Base-by-base conservation (phyloP, 2,329 filamentous ascomycete genomes). In the Penicillium sp. region DNA sequence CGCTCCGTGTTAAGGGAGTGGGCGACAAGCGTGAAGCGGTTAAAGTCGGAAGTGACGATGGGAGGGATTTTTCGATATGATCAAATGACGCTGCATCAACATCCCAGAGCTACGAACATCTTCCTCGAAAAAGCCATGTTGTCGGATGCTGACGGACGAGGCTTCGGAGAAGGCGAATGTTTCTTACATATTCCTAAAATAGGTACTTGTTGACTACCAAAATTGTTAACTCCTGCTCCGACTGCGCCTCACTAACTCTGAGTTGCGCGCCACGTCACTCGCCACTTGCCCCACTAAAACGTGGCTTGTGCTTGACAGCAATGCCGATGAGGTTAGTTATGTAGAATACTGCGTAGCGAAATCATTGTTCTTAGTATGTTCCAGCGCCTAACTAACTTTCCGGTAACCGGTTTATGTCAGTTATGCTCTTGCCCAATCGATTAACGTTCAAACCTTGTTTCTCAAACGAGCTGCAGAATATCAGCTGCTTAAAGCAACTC, bases 241-340 rank as follows among this genome's bases (percentile, higher is more conserved):
- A 53, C 58, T 65, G 61, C 58, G 59, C 47, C 53, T 53, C 59
- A 60, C 4, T 24, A 6, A 19, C 1, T 26, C 57, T 55, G 44
- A 35, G 40, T 57, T 57, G 54, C 35, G 51, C 59, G 59, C 64
- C 64, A 66, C 64, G 59, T 64, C 63, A 63, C 63, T 63, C 57
- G 64, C 64, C 62, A 64, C 44, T 37, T 26, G 35, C n/a, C 35
- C 63, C 45, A 42, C 58, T 37, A 56, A 59, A 62, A 61, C 30
- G 56, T 62, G 59, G 58, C 59, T 56, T 24, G 56, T 61, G 55
- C 37, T 15, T 30, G 15, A 35, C 40, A 37, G 33, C 45, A 47
- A 44, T 35, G 35, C 42, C 17, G 50, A 12, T 40, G 35, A 54
- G 22, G 19, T 40, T 26, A 40, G 51, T 28, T 5, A 15, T 9